phyloP scores from a whole-genome alignment of 257 asterid species.

The Eucommia ulmoides region DNA sequence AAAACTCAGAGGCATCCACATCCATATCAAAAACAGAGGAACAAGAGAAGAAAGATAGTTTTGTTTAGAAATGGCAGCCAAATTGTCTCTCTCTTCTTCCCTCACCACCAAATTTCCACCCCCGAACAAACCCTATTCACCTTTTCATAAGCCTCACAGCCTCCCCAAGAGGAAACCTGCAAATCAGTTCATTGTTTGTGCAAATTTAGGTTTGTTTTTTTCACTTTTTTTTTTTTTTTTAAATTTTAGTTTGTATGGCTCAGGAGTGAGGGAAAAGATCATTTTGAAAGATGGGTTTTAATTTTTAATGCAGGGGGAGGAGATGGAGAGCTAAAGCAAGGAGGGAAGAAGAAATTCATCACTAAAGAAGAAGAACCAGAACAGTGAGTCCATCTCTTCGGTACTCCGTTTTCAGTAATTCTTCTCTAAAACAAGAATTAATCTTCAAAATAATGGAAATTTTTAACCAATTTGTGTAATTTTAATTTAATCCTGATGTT shows the following conservation, averaged over 20 bases:
- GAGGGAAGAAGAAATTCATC: slow-evolving; percentile 77
- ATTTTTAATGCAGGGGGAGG: slow-evolving; percentile 37
- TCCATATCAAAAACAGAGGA: too few relatives aligned
- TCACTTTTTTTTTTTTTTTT: background rate
- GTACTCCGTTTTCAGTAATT: too few relatives aligned
- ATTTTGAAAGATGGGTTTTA: background rate
- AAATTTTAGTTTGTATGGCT: background rate
- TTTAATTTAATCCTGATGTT: too few relatives aligned
- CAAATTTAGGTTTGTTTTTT: slow-evolving; percentile 44
- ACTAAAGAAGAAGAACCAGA: slow-evolving; percentile 90
- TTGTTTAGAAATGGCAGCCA: slow-evolving; percentile 31
- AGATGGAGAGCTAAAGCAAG: slow-evolving; percentile 56
- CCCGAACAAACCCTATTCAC: slow-evolving; percentile 19
- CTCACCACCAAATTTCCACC: slow-evolving; percentile 22
- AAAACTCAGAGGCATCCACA: too few relatives aligned
- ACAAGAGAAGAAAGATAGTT: background rate
- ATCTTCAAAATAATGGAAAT: too few relatives aligned
- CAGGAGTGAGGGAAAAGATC: background rate
- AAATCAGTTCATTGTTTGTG: slow-evolving; percentile 34
- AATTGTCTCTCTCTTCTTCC: slow-evolving; percentile 26
- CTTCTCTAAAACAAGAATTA: too few relatives aligned
- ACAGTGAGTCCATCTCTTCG: slow-evolving; percentile 32
- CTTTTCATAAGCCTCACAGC: slow-evolving; percentile 14
- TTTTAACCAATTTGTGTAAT: too few relatives aligned
- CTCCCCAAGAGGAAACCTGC: slow-evolving; percentile 6